Evolutionary conservation across 306 rosid genomes (phyloP).

Genomic region (Clitoria ternatea): DNA sequence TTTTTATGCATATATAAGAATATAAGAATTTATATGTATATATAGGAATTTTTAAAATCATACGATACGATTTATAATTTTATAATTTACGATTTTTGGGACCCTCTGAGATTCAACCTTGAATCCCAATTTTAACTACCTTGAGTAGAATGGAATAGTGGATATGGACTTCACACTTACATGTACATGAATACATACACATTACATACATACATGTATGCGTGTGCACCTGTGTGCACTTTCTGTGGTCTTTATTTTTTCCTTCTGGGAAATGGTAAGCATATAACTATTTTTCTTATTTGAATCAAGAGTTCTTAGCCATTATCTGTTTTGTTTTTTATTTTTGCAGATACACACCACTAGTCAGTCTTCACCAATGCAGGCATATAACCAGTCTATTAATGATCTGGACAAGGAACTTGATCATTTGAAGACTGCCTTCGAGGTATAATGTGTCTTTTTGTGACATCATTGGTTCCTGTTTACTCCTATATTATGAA

Average conservation of each 20-base stretch:
- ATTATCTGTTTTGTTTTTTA: background rate
- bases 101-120: too few relatives aligned
- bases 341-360: slow-evolving; percentile 79
- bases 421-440: slow-evolving; percentile 63
- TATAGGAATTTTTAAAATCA: too few relatives aligned
- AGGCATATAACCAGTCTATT: slow-evolving; percentile 90
- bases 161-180: background rate
- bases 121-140: too few relatives aligned
- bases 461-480: background rate
- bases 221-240: background rate
- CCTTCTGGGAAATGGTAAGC: background rate
- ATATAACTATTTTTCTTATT: background rate
- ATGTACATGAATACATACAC: too few relatives aligned
- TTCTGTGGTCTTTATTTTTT: background rate
- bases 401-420: slow-evolving; percentile 89
- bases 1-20: too few relatives aligned
- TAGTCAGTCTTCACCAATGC: slow-evolving; percentile 93
- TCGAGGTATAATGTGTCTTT: slow-evolving; percentile 52
- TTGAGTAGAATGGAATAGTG: too few relatives aligned
- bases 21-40: too few relatives aligned
- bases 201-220: too few relatives aligned
- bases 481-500: background rate
- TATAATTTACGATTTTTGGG: too few relatives aligned
- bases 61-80: too few relatives aligned
- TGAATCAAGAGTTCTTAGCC: background rate